Evolutionary conservation across 176 grass and related monocot genomes (phyloP), one percentile per base, ranked within the genome.

Genomic region (Zea luxurians): DNA sequence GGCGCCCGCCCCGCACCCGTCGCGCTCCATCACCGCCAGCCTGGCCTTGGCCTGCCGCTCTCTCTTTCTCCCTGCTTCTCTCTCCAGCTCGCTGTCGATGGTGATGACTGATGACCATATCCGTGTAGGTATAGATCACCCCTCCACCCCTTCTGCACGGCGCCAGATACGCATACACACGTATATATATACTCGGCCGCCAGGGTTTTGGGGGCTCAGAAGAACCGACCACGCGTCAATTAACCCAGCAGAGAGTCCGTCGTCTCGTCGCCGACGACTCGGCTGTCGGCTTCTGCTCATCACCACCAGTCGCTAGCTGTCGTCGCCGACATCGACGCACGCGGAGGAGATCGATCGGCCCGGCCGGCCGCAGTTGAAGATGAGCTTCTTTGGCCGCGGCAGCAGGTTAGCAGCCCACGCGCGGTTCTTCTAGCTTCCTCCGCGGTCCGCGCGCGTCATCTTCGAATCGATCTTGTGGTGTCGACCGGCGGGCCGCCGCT

Each of bases 381-480:
- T 93, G 91, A 94, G 80, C 78, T 84, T 94, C 61, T 92, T 97
- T 13, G 77, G 80, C n/a, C 85, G 90, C 1, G 80, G 36, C 74
- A 86, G 67, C 91, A 93, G 87, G 94, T 94, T 16, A 38, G 71
- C 50, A 34, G 68, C n/a, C 18, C 2, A n/a, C 13, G 34, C 7
- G 8, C 10, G 35, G 7, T 43, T 68, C 35, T 38, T 37, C 35
- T 10, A 40, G 4, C 4, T 40, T 6, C 61, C 16, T 36, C 58
- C 18, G n/a, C n/a, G n/a, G n/a, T 27, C 7, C 18, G 7, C 58
- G 20, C 58, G 8, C 18, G 20, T 10, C 11, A 5, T 27, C 43
- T 8, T 45, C 21, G 18, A 17, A 6, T 46, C n/a, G 4, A 5
- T 20, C 11, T 63, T 13, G 27, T 83, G 10, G 27, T 70, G 9